Evolutionary conservation across 352 stramenopile species (phyloP).

Genomic region (Phytophthora sp.): DNA sequence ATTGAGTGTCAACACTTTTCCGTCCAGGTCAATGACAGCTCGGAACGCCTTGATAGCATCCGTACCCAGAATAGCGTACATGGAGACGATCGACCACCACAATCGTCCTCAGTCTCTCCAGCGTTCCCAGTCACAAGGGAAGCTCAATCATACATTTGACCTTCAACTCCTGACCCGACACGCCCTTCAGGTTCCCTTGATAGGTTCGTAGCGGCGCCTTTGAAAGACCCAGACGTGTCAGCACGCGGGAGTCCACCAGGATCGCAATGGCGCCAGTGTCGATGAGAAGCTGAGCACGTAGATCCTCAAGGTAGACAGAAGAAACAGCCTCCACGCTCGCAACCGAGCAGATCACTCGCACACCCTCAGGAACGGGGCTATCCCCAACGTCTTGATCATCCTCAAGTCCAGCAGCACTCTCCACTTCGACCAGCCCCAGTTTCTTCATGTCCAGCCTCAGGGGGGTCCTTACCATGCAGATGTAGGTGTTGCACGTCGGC

Average conservation of each 20-base stretch:
- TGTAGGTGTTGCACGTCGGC: too few species aligned
- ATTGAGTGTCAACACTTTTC: neutral
- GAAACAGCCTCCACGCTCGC: neutral
- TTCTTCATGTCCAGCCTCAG: too few species aligned
- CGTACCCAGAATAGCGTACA: too few species aligned
- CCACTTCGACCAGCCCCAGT: too few species aligned
- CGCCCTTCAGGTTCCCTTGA: neutral
- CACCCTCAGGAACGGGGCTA: too few species aligned
- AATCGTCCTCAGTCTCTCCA: neutral
- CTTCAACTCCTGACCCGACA: neutral
- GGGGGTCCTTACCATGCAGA: too few species aligned
- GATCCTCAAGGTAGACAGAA: neutral
- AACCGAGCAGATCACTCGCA: neutral
- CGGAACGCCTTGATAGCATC: too few species aligned
- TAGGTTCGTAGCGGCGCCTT: neutral
- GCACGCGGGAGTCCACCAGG: neutral
- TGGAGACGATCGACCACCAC: neutral
- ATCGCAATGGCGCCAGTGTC: constrained; percentile 9
- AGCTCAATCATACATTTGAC: constrained; percentile 2
- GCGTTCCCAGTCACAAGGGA: neutral
- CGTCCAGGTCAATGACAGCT: neutral
- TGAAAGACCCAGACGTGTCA: neutral
- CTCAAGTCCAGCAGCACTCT: too few species aligned
- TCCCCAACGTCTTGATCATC: too few species aligned
- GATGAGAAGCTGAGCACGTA: neutral